A percentile compares a stretch with the other conserved stretches of the same genome.
Evolutionary conservation across 1,284 basidiomycete genomes (phyloP).

Genomic region (Stereum hirsutum): DNA sequence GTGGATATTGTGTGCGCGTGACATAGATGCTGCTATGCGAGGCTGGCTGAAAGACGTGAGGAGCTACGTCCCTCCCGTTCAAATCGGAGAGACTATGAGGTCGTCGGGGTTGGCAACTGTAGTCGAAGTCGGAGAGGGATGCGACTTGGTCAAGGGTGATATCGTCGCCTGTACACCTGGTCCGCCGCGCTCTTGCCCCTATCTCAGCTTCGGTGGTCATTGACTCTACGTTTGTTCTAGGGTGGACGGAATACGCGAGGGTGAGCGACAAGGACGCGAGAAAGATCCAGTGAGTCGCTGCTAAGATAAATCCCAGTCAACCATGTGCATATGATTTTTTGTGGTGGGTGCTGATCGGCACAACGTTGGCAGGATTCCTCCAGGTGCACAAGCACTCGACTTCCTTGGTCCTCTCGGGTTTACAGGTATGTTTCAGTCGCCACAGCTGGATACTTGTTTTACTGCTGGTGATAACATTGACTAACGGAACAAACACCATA

Average conservation of each 20-base stretch:
- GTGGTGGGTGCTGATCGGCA: neutral
- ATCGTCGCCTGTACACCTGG: constrained; percentile 51
- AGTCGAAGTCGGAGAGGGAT: constrained; percentile 44
- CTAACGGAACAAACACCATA: neutral
- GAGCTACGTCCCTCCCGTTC: constrained; percentile 63
- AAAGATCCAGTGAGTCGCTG: constrained; percentile 42
- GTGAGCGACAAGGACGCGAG: constrained; percentile 43
- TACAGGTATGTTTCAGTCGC: constrained; percentile 48
- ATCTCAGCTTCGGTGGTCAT: constrained; percentile 1
- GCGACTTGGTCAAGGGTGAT: constrained; percentile 55
- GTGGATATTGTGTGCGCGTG: too few species aligned
- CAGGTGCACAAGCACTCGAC: constrained; percentile 57
- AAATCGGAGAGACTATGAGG: constrained; percentile 83
- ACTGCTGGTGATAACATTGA: neutral
- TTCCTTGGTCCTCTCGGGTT: constrained; percentile 70
- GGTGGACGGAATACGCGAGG: constrained; percentile 75
- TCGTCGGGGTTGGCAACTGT: constrained; percentile 65
- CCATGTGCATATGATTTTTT: constrained; percentile 14
- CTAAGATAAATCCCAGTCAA: neutral
- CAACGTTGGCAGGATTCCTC: constrained; percentile 32
- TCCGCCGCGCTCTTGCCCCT: constrained; percentile 23
- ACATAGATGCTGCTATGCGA: too few species aligned
- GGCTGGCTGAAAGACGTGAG: constrained; percentile 68
- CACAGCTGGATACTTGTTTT: neutral
- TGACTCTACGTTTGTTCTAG: constrained; percentile 25